Percentiles rank a stretch among this genome's conserved stretches.
These are phyloP conservation scores for Epichloe aotearoae DNA, from an alignment of 2,329 filamentous ascomycete species.

Conservation along the genomic window DNA sequence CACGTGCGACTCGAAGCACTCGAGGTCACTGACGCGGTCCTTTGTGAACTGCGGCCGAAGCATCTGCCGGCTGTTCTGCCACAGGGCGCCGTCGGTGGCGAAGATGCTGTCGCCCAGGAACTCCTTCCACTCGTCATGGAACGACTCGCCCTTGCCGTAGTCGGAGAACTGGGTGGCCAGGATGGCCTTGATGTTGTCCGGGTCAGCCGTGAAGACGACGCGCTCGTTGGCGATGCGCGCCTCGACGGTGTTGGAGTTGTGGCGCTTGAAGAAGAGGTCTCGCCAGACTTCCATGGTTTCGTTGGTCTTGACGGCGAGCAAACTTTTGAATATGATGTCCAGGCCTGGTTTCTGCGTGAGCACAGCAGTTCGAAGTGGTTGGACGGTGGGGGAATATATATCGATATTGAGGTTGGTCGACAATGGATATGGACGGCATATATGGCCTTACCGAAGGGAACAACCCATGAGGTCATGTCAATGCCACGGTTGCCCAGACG, in stretches of 20 bases:
- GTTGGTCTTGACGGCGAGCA: constrained; percentile 38
- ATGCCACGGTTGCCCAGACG: constrained; percentile 31
- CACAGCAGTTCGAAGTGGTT: not conserved
- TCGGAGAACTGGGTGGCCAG: constrained; percentile 43
- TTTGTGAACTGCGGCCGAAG: constrained; percentile 79
- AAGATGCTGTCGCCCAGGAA: constrained; percentile 47
- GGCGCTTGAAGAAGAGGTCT: constrained; percentile 29
- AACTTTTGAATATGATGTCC: constrained; percentile 47
- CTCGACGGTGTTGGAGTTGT: constrained; percentile 46
- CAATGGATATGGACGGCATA: not conserved
- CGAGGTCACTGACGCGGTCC: constrained; percentile 69
- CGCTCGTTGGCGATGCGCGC: constrained; percentile 37
- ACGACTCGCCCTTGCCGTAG: constrained; percentile 32
- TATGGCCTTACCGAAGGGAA: constrained; percentile 32
- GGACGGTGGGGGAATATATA: too few species aligned
- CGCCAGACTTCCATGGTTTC: constrained; percentile 50
- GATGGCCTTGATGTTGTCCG: constrained; percentile 43
- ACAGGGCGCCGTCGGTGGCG: constrained; percentile 68
- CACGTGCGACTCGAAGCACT: constrained; percentile 69
- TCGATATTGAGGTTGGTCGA: not conserved
- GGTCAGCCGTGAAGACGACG: constrained; percentile 35
- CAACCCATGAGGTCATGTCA: constrained; percentile 16
- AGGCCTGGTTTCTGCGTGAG: constrained; percentile 31
- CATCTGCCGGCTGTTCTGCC: constrained; percentile 70
- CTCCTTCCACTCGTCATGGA: constrained; percentile 29